Conservation (phyloP, 1,284 basidiomycete species). For the Phellopilus nigrolimitatus region DNA sequence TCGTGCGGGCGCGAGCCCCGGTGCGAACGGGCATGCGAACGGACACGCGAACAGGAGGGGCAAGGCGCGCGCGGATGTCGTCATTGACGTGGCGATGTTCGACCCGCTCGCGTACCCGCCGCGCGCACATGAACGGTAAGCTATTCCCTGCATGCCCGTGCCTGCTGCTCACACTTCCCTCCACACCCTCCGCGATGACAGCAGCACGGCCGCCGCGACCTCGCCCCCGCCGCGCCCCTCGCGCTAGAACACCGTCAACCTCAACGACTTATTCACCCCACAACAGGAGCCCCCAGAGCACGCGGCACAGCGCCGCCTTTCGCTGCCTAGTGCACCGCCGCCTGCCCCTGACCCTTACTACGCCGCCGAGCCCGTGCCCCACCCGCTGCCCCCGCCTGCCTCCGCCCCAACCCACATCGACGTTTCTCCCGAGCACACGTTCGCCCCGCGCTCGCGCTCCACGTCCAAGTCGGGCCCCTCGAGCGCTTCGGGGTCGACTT, state of each 20-base stretch:
- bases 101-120: no score
- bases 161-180: no score
- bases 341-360: slow-evolving; percentile 40
- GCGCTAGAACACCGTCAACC: slow-evolving; percentile 72
- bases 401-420: slow-evolving; percentile 29
- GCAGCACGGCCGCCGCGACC: slow-evolving; percentile 15
- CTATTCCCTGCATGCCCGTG: no score
- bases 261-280: slow-evolving; percentile 59
- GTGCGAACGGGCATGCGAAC: no score
- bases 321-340: slow-evolving; percentile 25
- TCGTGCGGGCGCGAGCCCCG: no score
- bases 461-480: slow-evolving; percentile 63
- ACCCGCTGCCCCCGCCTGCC: no score
- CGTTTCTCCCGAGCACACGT: slow-evolving; percentile 24
- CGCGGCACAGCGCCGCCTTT: slow-evolving; percentile 48
- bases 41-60: no score
- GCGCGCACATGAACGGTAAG: no score
- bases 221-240: slow-evolving; percentile 71
- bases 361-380: slow-evolving; percentile 40
- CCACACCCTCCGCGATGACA: no score
- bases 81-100: no score
- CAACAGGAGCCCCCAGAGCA: slow-evolving; percentile 29
- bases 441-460: slow-evolving; percentile 37
- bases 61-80: no score
- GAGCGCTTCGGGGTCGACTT: slow-evolving; percentile 42